Evolutionary conservation across 441 rosid genomes (phyloP).

Genomic region (Erodium texanum): DNA sequence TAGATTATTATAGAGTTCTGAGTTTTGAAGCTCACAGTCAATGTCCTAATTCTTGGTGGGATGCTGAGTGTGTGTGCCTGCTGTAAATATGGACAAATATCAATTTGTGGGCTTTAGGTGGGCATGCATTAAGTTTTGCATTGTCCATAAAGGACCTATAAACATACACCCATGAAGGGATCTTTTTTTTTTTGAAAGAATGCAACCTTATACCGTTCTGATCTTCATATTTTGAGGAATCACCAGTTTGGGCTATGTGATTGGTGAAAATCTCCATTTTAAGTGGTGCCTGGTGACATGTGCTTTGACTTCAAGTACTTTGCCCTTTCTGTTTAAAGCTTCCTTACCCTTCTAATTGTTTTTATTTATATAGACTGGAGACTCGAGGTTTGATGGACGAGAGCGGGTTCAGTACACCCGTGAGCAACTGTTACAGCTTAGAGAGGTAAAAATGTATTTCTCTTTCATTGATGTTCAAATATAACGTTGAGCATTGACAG

Average conservation of each 20-base stretch:
- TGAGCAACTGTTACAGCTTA: constrained; percentile 63
- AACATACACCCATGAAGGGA: constrained; percentile 16
- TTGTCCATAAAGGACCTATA: constrained; percentile 52
- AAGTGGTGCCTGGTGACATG: not conserved
- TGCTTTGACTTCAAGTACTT: not conserved
- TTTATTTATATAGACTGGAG: constrained; percentile 51
- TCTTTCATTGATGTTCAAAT: not conserved
- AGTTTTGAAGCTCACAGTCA: not conserved
- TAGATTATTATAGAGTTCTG: not conserved
- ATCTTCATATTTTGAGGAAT: not conserved
- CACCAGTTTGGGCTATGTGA: constrained; percentile 6
- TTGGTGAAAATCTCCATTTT: constrained; percentile 1
- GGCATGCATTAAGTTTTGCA: constrained; percentile 33
- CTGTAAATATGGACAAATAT: constrained; percentile 29
- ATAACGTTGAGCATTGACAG: too few species aligned
- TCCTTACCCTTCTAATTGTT: constrained; percentile 12
- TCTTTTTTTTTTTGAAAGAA: not conserved
- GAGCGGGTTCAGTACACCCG: constrained; percentile 56
- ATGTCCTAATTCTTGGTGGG: constrained; percentile 57
- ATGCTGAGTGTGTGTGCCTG: constrained; percentile 21
- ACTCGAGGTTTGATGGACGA: constrained; percentile 48
- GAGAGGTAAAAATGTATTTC: constrained; percentile 37
- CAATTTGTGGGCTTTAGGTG: constrained; percentile 21
- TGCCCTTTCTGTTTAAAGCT: not conserved
- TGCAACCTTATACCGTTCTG: not conserved